Evolutionary conservation across 2,329 filamentous ascomycete genomes (phyloP).

Genomic region (Exophiala spinifera): DNA sequence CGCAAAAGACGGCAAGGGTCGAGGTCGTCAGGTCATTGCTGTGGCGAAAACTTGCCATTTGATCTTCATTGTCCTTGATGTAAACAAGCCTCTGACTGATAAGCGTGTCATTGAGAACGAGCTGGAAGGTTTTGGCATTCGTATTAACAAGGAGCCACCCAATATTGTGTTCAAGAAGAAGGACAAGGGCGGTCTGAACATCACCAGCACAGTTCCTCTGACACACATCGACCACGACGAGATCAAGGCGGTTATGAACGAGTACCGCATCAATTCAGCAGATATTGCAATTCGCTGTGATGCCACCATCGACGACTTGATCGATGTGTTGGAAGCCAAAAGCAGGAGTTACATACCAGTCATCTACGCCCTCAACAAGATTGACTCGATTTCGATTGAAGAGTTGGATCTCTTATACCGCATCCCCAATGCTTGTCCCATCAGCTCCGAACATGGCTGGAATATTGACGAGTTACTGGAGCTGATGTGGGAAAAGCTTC

Average conservation of each 20-base stretch:
- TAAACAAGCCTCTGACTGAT: conserved; percentile 96
- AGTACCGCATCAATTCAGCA: conserved; percentile 94
- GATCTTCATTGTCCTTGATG: conserved; percentile 97
- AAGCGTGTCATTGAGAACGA: conserved; percentile 94
- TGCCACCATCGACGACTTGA: conserved; percentile 93
- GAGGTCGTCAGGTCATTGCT: conserved; percentile 96
- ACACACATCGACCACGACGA: conserved; percentile 93
- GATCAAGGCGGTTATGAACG: conserved; percentile 95
- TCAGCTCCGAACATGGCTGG: conserved; percentile 97
- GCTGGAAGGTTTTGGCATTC: conserved; percentile 93
- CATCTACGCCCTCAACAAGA: conserved; percentile 98
- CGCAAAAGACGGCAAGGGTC: conserved; percentile 95
- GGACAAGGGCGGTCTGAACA: conserved; percentile 94
- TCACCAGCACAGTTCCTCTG: conserved; percentile 90
- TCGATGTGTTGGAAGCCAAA: conserved; percentile 92
- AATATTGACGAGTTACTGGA: conserved; percentile 96
- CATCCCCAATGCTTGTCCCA: conserved; percentile 94
- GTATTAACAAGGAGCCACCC: conserved; percentile 93
- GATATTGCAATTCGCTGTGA: conserved; percentile 98
- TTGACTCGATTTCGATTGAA: conserved; percentile 96
- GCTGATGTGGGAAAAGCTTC: conserved; percentile 97
- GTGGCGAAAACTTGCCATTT: conserved; percentile 98
- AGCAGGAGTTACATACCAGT: conserved; percentile 97
- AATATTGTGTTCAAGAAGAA: conserved; percentile 99
- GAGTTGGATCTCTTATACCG: conserved; percentile 94